Evolutionary conservation across 2,329 filamentous ascomycete genomes (phyloP).

Genomic region (Pseudopithomyces chartarum): DNA sequence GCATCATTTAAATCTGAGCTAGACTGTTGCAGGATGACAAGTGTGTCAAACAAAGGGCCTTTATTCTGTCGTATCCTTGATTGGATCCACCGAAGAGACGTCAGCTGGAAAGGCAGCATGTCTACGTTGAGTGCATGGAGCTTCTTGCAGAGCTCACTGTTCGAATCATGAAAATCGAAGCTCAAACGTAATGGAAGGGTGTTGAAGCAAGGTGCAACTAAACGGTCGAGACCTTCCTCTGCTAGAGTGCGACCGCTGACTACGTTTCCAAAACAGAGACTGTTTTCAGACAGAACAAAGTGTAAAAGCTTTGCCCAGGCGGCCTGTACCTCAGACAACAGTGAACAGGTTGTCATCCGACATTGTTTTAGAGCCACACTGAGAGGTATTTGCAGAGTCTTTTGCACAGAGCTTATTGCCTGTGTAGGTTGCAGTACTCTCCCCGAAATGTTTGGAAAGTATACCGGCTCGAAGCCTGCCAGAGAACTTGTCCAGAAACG

Average conservation of each 20-base stretch:
- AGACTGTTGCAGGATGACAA: slow-evolving; percentile 77
- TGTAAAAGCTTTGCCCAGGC: slow-evolving; percentile 72
- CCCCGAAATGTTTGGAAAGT: slow-evolving; percentile 45
- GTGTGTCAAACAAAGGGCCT: slow-evolving; percentile 73
- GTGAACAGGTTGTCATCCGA: slow-evolving; percentile 38
- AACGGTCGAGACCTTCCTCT: slow-evolving; percentile 67
- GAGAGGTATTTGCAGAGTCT: slow-evolving; percentile 26
- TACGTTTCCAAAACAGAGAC: slow-evolving; percentile 88
- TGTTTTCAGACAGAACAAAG: slow-evolving; percentile 59
- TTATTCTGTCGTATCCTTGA: slow-evolving; percentile 52
- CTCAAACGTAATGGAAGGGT: slow-evolving; percentile 74
- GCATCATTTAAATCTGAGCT: slow-evolving; percentile 49
- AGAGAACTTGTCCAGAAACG: slow-evolving; percentile 70
- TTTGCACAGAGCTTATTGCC: slow-evolving; percentile 30
- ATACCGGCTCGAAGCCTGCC: slow-evolving; percentile 53
- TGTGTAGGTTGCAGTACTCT: slow-evolving; percentile 1
- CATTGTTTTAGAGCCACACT: slow-evolving; percentile 26
- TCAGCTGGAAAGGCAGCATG: slow-evolving; percentile 72
- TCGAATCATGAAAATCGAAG: slow-evolving; percentile 54
- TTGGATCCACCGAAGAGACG: slow-evolving; percentile 74
- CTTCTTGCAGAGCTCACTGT: slow-evolving; percentile 62
- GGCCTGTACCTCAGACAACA: slow-evolving; percentile 72
- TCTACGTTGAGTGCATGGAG: slow-evolving; percentile 68
- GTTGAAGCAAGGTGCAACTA: slow-evolving; percentile 93
- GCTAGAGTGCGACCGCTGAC: slow-evolving; percentile 75